Evolutionary conservation across 1,284 basidiomycete species (phyloP).

Genomic region (Flammula alnicola): DNA sequence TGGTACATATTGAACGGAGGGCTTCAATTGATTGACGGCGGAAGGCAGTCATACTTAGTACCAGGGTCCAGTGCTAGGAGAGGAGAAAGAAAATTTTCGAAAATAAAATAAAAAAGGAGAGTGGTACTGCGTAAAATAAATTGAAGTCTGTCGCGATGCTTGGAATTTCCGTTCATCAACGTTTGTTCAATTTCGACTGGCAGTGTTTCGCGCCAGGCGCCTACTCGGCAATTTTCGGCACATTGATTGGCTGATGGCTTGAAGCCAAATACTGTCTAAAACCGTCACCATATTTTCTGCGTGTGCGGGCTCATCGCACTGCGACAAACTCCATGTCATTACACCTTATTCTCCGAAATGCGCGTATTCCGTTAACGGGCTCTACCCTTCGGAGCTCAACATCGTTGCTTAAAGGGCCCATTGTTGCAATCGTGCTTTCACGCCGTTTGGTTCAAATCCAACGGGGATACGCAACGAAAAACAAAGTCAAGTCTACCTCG

Average conservation of each 20-base stretch:
- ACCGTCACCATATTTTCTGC: not conserved
- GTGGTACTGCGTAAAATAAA: no score
- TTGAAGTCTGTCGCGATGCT: no score
- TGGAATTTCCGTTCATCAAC: no score
- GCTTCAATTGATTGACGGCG: no score
- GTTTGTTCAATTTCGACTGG: no score
- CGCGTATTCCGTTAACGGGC: slow-evolving; percentile 9
- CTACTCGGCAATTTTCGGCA: no score
- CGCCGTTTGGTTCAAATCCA: slow-evolving; percentile 9
- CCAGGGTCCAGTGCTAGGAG: no score
- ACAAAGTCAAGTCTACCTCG: slow-evolving; percentile 51
- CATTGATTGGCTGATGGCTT: not conserved
- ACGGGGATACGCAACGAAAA: slow-evolving; percentile 35
- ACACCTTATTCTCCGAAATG: slow-evolving; percentile 11
- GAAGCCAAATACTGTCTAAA: not conserved
- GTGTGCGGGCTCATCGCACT: not conserved
- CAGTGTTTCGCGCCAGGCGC: no score
- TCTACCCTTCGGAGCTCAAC: slow-evolving; percentile 1
- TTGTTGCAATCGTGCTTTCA: not conserved
- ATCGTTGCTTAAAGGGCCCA: not conserved
- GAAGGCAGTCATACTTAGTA: no score
- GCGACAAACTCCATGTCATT: slow-evolving; percentile 10
- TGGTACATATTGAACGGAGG: no score
- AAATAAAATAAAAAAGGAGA: no score
- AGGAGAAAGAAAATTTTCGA: no score